These are phyloP conservation scores for Fusarium sp. DNA, from an alignment of 2,329 filamentous ascomycete species.

Conservation along the genomic window DNA sequence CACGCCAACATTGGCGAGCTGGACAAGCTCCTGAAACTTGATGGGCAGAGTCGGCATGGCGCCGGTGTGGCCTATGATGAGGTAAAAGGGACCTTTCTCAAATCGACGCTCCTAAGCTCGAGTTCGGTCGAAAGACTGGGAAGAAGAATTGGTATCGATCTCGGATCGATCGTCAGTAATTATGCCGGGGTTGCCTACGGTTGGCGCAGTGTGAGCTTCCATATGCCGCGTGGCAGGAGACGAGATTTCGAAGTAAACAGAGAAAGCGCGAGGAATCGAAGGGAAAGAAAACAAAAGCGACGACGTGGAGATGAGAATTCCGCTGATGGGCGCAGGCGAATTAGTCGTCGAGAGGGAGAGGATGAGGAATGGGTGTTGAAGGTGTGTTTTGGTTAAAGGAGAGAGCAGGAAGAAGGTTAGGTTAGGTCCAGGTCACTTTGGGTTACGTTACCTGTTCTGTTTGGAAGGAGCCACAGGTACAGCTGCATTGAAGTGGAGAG, in stretches of 20 bases:
- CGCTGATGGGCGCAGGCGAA: conserved; percentile 43
- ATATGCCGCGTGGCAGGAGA: conserved; percentile 49
- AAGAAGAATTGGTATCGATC: conserved; percentile 34
- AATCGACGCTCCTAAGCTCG: conserved; percentile 40
- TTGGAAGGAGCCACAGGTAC: conserved; percentile 32
- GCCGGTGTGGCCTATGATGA: conserved; percentile 47
- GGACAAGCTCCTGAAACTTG: conserved; percentile 91
- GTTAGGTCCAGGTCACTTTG: conserved; percentile 38
- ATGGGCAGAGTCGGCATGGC: conserved; percentile 81
- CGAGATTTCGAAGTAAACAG: conserved; percentile 24
- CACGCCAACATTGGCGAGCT: conserved; percentile 63
- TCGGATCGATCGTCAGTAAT: conserved; percentile 39
- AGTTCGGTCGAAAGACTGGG: conserved; percentile 17
- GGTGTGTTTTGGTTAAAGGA: conserved; percentile 42
- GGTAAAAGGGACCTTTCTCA: conserved; percentile 35
- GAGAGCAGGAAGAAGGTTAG: conserved; percentile 28
- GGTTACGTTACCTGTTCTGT: conserved; percentile 50
- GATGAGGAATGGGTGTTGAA: conserved; percentile 32
- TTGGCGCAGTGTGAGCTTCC: conserved; percentile 48
- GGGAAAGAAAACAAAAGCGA: conserved; percentile 28
- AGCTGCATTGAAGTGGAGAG: conserved; percentile 3
- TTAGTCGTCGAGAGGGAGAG: conserved; percentile 37
- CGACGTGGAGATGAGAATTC: conserved; percentile 28
- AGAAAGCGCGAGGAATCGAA: conserved; percentile 32
- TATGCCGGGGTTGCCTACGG: conserved; percentile 38